Percentiles rank a stretch among this genome's conserved stretches.
phyloP scores from a whole-genome alignment of 2,329 filamentous ascomycete species.

The Daldinia sp. region DNA sequence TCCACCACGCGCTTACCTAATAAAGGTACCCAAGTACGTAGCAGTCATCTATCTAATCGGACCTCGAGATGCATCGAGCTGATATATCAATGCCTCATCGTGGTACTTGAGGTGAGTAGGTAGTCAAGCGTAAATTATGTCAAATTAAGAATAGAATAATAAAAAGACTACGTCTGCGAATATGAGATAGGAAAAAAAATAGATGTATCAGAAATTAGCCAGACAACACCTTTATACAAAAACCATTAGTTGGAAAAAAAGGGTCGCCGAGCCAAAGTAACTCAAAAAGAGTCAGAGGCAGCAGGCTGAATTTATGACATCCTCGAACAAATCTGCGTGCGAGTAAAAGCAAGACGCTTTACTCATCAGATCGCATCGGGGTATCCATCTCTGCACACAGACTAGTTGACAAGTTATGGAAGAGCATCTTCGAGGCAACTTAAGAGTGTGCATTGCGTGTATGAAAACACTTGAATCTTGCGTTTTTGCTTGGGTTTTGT shows the following conservation, averaged over 20 bases:
- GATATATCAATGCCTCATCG: no score
- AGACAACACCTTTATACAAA: constrained; percentile 35
- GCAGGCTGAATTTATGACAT: constrained; percentile 45
- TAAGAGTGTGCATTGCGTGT: constrained; percentile 81
- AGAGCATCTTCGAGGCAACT: constrained; percentile 84
- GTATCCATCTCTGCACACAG: constrained; percentile 85
- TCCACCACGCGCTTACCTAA: neutral
- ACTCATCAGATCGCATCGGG: constrained; percentile 54
- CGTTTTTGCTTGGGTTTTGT: no score
- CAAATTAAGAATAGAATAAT: neutral
- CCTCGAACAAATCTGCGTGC: constrained; percentile 48
- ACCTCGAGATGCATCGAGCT: no score
- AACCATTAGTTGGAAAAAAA: constrained; percentile 35
- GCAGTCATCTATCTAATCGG: no score
- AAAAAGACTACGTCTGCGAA: neutral
- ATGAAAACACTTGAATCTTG: constrained; percentile 34
- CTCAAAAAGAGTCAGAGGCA: constrained; percentile 20
- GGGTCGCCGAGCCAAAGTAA: constrained; percentile 21
- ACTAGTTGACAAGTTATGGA: constrained; percentile 94
- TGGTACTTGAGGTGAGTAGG: no score
- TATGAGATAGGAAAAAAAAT: neutral
- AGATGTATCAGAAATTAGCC: constrained; percentile 41
- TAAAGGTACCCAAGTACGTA: no score
- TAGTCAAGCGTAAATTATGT: no score
- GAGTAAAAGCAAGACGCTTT: constrained; percentile 61